Base-by-base conservation (phyloP, 1,284 basidiomycete genomes). In the Schizophyllum commune region DNA sequence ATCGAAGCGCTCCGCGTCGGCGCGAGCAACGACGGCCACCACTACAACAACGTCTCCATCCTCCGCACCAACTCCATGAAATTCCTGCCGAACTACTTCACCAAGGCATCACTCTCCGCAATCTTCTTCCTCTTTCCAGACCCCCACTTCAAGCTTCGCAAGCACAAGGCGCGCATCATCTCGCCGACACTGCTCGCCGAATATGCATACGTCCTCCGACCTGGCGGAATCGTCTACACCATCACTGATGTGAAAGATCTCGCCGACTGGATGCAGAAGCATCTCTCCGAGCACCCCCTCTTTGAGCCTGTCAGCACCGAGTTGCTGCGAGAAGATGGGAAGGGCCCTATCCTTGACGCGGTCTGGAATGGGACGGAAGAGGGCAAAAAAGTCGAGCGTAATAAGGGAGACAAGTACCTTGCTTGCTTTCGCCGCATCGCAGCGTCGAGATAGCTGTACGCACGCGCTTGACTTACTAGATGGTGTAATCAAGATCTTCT, bases 41-140 rank as follows among this genome's bases (percentile, higher is more conserved):
- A 85, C 60, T 98, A 91, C 75, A 86, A 96, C 70, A 99, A 99
- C 73, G 86, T 98, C 60, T 94, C 94, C 57, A 88, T 98, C 65
- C 90, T 98, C 64, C 90, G 96, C 58, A 94, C 93, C 9, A 99
- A 99, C 74, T 90, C 93, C 55, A 98, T 98, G 96, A 99, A 99
- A 77, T 98, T 98, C 75, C 83, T 98, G 65, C 93, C 96, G 13
- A 99, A 99, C 77, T 98, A 96, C 75, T 98, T 99, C 75, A 73
- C 82, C 11, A 95, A 96, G 71, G 88, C 88, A 63, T 96, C 97
- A 67, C 80, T 98, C 57, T 88, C 89, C 34, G 91, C 97, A 64
- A 83, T 99, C 64, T 99, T 99, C 78, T 98, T 99, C 80, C 84
- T 99, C 63, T 99, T 98, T 75, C 97, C 97, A 34, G 97, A 99